Base-by-base conservation (phyloP, 2,329 filamentous ascomycete species). In the Tolypocladium cylindrosporum region DNA sequence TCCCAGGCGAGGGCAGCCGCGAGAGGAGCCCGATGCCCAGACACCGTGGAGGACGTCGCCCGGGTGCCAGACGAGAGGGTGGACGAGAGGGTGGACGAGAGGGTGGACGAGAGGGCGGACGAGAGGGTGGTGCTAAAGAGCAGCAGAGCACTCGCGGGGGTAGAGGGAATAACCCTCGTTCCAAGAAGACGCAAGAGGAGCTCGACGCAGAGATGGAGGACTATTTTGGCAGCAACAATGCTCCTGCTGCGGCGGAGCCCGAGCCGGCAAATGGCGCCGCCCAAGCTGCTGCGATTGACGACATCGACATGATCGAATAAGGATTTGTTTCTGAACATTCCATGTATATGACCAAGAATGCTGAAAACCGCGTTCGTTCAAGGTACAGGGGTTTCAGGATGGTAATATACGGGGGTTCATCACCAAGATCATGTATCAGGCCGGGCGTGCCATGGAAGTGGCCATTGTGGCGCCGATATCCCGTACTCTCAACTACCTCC, bases 161-260 rank as follows among this genome's bases (percentile, higher is more conserved):
- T 45, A 70, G 74, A 31, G 71, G 72, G 27, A 74, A 77, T 56
- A 75, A 77, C 56, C 80, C 81, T 43, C 82, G 90, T 54, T 80
- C 85, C 2, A 88, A 85, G 74, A 96, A 96, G 81, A 96, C 92
- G 0, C 88, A 91, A 64, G 90, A 96, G 66, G 90, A 97, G 70
- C 79, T 97, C 45, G 92, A 97, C 71, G 90, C 90, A n/a, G 92
- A 97, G 74, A 97, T 97, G 92, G 91, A 87, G 37, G 90, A 96
- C 69, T 97, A 97, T 72, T 97, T 91, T 78, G 86, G 81, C 37
- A 76, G 75, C 34, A 60, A 65, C 42, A 76, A 75, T 31, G 68
- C 74, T 54, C 72, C 68, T 55, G 71, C 67, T 58, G 69, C 67
- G 13, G 61, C 64, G 10, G 62, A 61, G 37, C 56, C 63, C 19